Conservation (phyloP, 1,284 basidiomycete species). For the Tranzscheliella williamsii region DNA sequence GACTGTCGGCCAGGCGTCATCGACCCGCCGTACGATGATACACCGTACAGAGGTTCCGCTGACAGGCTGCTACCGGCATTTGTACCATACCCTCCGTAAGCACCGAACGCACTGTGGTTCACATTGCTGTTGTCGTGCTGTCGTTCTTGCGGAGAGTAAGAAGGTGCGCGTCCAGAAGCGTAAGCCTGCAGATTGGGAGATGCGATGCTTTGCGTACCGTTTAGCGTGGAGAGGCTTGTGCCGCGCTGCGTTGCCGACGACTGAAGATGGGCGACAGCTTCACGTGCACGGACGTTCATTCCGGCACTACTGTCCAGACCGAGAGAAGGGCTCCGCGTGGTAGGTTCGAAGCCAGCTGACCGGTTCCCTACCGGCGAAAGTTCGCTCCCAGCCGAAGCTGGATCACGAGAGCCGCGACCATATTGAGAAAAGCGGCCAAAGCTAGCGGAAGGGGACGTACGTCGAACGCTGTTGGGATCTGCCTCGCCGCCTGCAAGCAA, state of each 20-base stretch:
- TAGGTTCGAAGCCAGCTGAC: constrained; percentile 29
- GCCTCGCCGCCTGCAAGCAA: not conserved
- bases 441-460: constrained; percentile 12
- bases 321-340: constrained; percentile 29
- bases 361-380: constrained; percentile 22
- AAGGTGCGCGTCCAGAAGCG: constrained; percentile 5
- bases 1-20: constrained; percentile 28
- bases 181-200: constrained; percentile 21
- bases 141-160: constrained; percentile 31
- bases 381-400: constrained; percentile 13
- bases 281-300: constrained; percentile 16
- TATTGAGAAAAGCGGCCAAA: constrained; percentile 31
- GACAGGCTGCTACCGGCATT: constrained; percentile 13
- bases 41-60: constrained; percentile 21
- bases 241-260: constrained; percentile 15
- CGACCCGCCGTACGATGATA: constrained; percentile 22
- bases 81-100: constrained; percentile 21
- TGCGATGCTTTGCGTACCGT: not conserved
- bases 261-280: constrained; percentile 18
- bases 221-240: constrained; percentile 3
- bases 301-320: constrained; percentile 21
- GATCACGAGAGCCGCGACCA: constrained; percentile 11
- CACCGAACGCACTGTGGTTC: constrained; percentile 18
- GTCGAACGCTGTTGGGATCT: not conserved
- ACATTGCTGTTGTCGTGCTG: constrained; percentile 21